phyloP scores from a whole-genome alignment of 768 basidiomycete species.

The Omphalotus guepiniiformis region DNA sequence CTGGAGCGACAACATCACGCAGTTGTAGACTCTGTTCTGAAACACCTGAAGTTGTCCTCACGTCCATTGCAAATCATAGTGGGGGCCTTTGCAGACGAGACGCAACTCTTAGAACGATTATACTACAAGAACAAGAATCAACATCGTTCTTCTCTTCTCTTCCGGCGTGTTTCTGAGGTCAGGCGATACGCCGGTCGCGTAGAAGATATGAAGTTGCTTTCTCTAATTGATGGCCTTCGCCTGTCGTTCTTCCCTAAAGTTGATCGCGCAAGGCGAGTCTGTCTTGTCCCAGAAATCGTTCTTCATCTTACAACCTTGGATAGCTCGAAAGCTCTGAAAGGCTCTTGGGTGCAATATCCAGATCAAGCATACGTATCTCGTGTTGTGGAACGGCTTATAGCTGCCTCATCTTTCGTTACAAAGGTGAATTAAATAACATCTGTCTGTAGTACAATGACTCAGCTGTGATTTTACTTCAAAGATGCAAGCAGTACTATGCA shows the following conservation, averaged over 20 bases:
- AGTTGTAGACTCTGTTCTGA: constrained; percentile 54
- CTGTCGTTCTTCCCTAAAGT: constrained; percentile 47
- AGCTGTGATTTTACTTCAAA: constrained; percentile 15
- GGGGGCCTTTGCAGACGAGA: constrained; percentile 42
- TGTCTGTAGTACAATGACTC: background rate
- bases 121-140: constrained; percentile 84
- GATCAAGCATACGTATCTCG: constrained; percentile 28
- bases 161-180: constrained; percentile 60
- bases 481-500: constrained; percentile 42
- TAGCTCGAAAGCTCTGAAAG: constrained; percentile 51
- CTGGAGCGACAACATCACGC: background rate
- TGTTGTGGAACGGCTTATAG: constrained; percentile 31
- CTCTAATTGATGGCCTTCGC: constrained; percentile 36
- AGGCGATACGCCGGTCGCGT: constrained; percentile 46
- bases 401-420: constrained; percentile 35
- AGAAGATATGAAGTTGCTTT: constrained; percentile 24
- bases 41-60: constrained; percentile 51
- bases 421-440: constrained; percentile 35
- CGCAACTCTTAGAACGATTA: constrained; percentile 57
- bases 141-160: constrained; percentile 65
- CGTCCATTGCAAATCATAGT: constrained; percentile 47
- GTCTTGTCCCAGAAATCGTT: background rate
- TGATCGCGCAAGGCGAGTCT: constrained; percentile 32
- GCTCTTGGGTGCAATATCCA: constrained; percentile 64
- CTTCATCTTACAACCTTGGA: constrained; percentile 2